These are phyloP conservation scores for Sclerotinia borealis DNA, from an alignment of 2,329 filamentous ascomycete species.

Conservation along the genomic window DNA sequence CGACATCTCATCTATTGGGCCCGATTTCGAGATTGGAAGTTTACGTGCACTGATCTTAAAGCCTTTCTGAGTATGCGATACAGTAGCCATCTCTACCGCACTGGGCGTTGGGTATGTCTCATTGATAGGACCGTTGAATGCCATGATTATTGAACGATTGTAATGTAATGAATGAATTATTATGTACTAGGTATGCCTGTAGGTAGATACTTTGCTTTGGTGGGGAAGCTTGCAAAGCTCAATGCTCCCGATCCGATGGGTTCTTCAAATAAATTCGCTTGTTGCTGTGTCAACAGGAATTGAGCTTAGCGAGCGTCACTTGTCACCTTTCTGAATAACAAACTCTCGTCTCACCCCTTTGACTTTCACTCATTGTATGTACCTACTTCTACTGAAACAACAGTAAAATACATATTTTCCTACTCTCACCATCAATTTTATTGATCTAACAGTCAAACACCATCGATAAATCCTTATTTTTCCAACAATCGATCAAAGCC, in stretches of 20 bases:
- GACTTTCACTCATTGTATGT: neutral
- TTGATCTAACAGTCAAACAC: slow-evolving; percentile 17
- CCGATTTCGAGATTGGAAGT: slow-evolving; percentile 88
- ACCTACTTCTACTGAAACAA: too few relatives aligned
- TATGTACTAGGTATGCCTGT: neutral
- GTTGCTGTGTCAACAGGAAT: slow-evolving; percentile 5
- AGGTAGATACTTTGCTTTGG: neutral
- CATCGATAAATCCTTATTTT: too few relatives aligned
- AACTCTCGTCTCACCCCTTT: neutral
- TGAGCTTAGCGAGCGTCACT: neutral
- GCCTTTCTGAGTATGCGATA: slow-evolving; percentile 50
- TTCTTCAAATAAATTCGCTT: too few relatives aligned
- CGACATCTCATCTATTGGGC: slow-evolving; percentile 81
- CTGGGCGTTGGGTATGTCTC: slow-evolving; percentile 50
- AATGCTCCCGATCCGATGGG: neutral
- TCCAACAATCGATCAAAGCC: neutral
- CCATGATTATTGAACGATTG: slow-evolving; percentile 19
- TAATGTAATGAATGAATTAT: neutral
- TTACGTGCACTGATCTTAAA: slow-evolving; percentile 80
- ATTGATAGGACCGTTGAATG: slow-evolving; percentile 34
- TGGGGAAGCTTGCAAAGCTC: neutral
- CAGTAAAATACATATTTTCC: neutral
- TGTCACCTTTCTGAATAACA: neutral
- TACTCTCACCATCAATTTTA: slow-evolving; percentile 1
- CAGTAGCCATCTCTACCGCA: slow-evolving; percentile 48